Evolutionary conservation across 2,329 filamentous ascomycete genomes (phyloP).

Genomic region (Colletotrichum truncatum): DNA sequence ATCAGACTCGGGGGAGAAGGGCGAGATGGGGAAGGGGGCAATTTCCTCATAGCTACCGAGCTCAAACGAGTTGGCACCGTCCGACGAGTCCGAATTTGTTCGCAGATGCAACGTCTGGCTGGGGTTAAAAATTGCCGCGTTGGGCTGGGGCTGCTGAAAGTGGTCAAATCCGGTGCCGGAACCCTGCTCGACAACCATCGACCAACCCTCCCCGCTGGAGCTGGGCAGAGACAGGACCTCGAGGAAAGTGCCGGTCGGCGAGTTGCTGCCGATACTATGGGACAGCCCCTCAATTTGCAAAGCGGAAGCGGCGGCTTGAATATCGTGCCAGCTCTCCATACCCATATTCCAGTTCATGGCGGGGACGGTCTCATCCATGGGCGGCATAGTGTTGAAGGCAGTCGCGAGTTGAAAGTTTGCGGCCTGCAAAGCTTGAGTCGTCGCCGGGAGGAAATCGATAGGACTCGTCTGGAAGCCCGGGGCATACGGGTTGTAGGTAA

Average conservation of each 20-base stretch:
- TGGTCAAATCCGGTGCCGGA: slow-evolving; percentile 61
- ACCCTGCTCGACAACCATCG: slow-evolving; percentile 61
- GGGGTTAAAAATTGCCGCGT: slow-evolving; percentile 86
- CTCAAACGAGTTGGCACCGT: slow-evolving; percentile 72
- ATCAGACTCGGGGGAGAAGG: slow-evolving; percentile 86
- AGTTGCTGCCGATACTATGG: slow-evolving; percentile 55
- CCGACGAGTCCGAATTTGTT: slow-evolving; percentile 86
- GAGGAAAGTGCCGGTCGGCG: slow-evolving; percentile 68
- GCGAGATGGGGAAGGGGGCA: slow-evolving; percentile 73
- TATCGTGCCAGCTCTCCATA: slow-evolving; percentile 83
- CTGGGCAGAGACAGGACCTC: slow-evolving; percentile 85
- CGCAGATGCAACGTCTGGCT: slow-evolving; percentile 89
- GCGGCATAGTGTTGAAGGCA: slow-evolving; percentile 66
- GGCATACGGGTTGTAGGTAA: slow-evolving; percentile 54
- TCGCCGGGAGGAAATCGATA: slow-evolving; percentile 69
- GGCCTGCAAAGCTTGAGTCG: slow-evolving; percentile 72
- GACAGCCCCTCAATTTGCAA: slow-evolving; percentile 62
- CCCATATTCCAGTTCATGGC: slow-evolving; percentile 69
- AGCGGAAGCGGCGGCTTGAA: slow-evolving; percentile 66
- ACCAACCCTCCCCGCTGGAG: slow-evolving; percentile 84
- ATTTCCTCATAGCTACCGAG: slow-evolving; percentile 86
- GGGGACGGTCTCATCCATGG: slow-evolving; percentile 64
- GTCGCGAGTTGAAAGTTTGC: slow-evolving; percentile 69
- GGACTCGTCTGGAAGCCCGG: slow-evolving; percentile 62
- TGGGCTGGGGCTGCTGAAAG: slow-evolving; percentile 67